Evolutionary conservation across 1,284 basidiomycete genomes (phyloP).

Genomic region (Trichosporon sp.): DNA sequence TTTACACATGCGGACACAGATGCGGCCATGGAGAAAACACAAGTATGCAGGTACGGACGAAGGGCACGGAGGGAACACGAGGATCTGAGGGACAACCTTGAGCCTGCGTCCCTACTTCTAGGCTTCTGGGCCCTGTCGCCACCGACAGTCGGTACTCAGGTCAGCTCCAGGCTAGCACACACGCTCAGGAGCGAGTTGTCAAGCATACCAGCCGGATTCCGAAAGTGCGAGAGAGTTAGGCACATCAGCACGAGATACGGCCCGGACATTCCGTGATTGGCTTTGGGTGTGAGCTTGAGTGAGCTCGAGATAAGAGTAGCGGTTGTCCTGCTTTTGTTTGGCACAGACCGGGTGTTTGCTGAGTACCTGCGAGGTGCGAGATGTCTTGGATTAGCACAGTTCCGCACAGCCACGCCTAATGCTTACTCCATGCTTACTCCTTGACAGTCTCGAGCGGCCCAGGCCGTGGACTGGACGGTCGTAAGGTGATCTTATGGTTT

Average conservation of each 20-base stretch:
- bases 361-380: background rate
- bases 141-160: background rate
- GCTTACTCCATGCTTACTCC: background rate
- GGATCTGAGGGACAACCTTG: conserved; percentile 7
- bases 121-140: background rate
- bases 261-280: conserved; percentile 1
- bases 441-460: background rate
- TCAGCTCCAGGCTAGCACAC: background rate
- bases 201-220: conserved; percentile 13
- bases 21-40: background rate
- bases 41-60: background rate
- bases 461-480: background rate
- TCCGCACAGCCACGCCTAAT: background rate
- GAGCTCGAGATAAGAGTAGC: background rate
- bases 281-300: conserved; percentile 8
- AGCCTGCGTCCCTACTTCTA: background rate
- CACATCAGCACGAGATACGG: background rate
- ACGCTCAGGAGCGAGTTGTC: background rate
- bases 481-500: background rate
- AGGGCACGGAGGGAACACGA: background rate
- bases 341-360: background rate
- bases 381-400: background rate
- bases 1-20: background rate
- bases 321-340: background rate
- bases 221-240: conserved; percentile 1